Evolutionary conservation across 2,329 filamentous ascomycete species (phyloP), one percentile per base, ranked within the genome.

Genomic region (Aureobasidium uvarum): DNA sequence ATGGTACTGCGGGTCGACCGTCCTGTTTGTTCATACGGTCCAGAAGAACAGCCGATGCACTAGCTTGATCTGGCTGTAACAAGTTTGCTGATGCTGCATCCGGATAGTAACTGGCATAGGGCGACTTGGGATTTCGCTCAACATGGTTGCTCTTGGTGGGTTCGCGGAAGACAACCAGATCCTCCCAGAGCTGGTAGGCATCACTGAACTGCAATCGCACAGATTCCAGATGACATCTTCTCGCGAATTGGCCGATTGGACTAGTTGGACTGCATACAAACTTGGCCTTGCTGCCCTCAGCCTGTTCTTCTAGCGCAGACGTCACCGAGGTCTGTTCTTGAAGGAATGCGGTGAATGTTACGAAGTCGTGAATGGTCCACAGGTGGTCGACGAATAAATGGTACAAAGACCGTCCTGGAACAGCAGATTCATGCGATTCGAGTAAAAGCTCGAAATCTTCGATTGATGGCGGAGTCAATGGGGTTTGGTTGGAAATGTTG

Each of bases 371-470:
- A 69, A 98, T 86, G 18, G 84, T 83, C 94, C 95, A 98, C 28
- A 98, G 80, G 68, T 87, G 89, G 64, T 86, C 85, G 14, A 98
- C 83, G 65, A 97, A 91, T 2, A 89, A 80, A 73, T 98, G 92
- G 86, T 93, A 95, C n/a, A 97, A 78, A n/a, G 85, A 89, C 55
- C 90, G 84, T 2, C 92, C 92, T 0, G 92, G 89, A 65, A 91
- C 78, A 10, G 76, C 81, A 1, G 83, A 85, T 14, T 77, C 71
- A 64, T 78, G 76, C 8, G 70, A 67, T 79, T 80, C 39, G 67
- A 70, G 68, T 7, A 65, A 64, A 16, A 56, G 38, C 33, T 69
- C 68, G 33, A 74, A 68, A 74, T 74, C 13, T 71, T 72, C 72
- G 72, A 68, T 70, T 75, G 71, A 38, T 67, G 55, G 13, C 72